phyloP scores from a whole-genome alignment of 2,329 filamentous ascomycete species.

The Fusarium vanettenii region DNA sequence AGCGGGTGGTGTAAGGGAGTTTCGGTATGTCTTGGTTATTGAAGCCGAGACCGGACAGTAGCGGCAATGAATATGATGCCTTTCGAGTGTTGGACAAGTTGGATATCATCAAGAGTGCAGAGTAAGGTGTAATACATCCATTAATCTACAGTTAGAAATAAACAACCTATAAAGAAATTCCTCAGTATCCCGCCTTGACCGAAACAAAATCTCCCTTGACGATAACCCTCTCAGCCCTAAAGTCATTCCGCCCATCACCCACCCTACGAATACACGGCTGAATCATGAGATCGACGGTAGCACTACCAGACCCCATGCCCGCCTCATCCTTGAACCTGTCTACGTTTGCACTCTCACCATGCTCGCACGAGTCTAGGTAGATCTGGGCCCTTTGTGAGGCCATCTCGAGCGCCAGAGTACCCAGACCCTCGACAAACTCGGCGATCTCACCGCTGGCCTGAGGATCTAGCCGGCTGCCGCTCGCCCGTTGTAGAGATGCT shows the following conservation, averaged over 20 bases:
- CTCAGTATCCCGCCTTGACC: background rate
- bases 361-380: constrained; percentile 16
- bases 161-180: background rate
- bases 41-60: background rate
- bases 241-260: constrained; percentile 23
- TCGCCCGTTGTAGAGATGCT: background rate
- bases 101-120: background rate
- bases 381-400: constrained; percentile 23
- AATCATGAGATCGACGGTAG: constrained; percentile 19
- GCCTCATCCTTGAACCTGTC: constrained; percentile 22
- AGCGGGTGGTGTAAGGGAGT: background rate
- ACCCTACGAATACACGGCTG: constrained; percentile 24
- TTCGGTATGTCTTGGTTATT: background rate
- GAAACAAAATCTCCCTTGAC: constrained; percentile 20
- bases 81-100: background rate
- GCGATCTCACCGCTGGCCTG: constrained; percentile 4
- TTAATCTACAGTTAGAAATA: background rate
- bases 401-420: constrained; percentile 23
- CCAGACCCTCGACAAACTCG: constrained; percentile 11
- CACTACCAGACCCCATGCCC: background rate
- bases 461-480: background rate
- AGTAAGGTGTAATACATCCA: background rate
- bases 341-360: background rate
- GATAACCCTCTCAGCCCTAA: constrained; percentile 14
- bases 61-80: background rate